Conservation (phyloP, 148 eudicot genomes). For the Rhododendron molle region DNA sequence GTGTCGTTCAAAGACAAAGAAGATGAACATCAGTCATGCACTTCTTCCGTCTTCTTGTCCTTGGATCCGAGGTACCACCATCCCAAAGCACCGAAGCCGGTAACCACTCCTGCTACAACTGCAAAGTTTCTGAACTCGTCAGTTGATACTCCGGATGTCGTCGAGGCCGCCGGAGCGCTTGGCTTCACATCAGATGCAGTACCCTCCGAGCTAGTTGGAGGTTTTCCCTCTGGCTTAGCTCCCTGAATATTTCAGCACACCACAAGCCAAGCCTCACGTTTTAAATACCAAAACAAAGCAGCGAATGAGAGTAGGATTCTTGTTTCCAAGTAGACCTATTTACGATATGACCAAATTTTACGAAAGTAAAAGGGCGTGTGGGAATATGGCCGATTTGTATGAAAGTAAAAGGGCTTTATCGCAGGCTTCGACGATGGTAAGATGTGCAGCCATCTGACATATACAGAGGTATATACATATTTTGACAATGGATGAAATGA, state of each 20-base stretch:
- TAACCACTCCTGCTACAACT: conserved; percentile 63
- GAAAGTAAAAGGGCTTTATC: neutral
- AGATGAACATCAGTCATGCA: conserved; percentile 44
- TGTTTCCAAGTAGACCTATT: neutral
- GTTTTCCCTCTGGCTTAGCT: conserved; percentile 49
- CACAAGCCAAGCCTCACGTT: neutral
- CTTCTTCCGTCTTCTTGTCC: conserved; percentile 66
- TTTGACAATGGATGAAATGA: neutral
- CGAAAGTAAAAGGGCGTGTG: neutral
- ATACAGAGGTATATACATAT: too few relatives aligned
- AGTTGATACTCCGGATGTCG: conserved; percentile 48
- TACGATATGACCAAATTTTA: too few relatives aligned
- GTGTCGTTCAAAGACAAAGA: too few relatives aligned
- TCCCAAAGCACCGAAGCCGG: conserved; percentile 53
- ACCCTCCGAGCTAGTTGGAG: conserved; percentile 30
- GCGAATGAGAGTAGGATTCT: neutral
- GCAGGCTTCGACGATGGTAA: neutral
- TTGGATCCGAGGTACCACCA: conserved; percentile 53
- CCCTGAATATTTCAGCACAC: conserved; percentile 43
- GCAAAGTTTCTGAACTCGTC: conserved; percentile 78
- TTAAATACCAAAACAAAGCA: neutral
- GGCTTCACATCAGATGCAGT: conserved; percentile 58
- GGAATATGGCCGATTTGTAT: neutral
- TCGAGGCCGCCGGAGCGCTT: conserved; percentile 32
- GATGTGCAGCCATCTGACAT: neutral